These are phyloP conservation scores for Spathaspora gorwiae DNA, from an alignment of 805 yeast species.

Conservation along the genomic window DNA sequence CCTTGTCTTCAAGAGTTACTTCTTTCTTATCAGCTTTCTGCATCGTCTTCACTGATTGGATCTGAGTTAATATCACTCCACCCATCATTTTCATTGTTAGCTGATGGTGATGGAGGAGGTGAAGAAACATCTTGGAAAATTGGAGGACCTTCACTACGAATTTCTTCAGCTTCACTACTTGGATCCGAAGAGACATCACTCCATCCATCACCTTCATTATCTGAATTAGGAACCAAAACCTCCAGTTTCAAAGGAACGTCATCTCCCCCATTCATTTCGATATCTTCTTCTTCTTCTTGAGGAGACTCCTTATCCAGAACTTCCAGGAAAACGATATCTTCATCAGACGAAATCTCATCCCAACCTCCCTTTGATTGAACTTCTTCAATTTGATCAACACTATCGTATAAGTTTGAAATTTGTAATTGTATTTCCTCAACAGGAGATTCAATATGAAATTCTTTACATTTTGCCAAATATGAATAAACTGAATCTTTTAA, in stretches of 20 bases:
- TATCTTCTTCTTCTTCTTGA: neutral
- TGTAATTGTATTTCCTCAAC: constrained; percentile 12
- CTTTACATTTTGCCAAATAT: constrained; percentile 18
- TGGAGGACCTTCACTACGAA: neutral
- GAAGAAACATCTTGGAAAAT: neutral
- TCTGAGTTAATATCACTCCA: neutral
- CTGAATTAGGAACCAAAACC: neutral
- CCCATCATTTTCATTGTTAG: neutral
- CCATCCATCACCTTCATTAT: neutral
- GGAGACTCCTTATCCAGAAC: too few relatives aligned
- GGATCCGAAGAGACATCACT: neutral
- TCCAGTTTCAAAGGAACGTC: neutral
- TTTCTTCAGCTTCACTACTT: neutral
- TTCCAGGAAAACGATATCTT: neutral
- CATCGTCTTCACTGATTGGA: neutral
- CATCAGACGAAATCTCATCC: neutral
- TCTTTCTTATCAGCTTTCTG: neutral
- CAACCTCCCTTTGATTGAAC: neutral
- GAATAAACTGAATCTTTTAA: constrained; percentile 9
- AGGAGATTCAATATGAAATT: constrained; percentile 22
- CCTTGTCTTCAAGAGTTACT: neutral
- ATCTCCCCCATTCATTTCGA: neutral
- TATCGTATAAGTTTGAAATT: constrained; percentile 6
- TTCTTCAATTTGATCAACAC: neutral
- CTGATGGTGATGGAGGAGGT: neutral